Base-by-base conservation (phyloP, 179 eudicot genomes). In the Spinacia oleracea region DNA sequence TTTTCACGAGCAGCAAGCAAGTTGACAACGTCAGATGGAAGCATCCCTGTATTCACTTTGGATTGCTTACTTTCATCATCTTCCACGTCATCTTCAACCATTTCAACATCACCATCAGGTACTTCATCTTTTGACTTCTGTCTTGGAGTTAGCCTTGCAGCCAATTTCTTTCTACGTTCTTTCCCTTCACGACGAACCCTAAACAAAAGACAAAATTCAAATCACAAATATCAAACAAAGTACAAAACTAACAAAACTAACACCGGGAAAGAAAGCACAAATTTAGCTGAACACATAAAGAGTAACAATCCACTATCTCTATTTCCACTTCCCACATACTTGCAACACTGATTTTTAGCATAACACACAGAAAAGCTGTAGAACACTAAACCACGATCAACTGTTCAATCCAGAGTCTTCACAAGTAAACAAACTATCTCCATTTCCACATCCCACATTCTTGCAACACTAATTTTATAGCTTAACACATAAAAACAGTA, bases 1-100 rank as follows among this genome's bases (percentile, higher is more conserved):
- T 93, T 95, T 75, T 93, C 93, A 65, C 85, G 84, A 77, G 94
- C 91, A 35, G 92, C 98, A 84, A 93, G 91, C 75, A 87, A 66
- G 79, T 85, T 74, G 70, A 95, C 95, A 77, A 95, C 90, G 25
- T 95, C 90, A 84, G 70, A 86, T 12, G 98, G 97, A 56, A 95
- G 97, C 97, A 91, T 89, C 77, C 92, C 97, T 10, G 70, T 81
- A 79, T 74, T 87, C 31, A 69, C 72, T 32, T 74, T 81, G 67
- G 90, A 72, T 72, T 87, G 86, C 70, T 83, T 70, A 38, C 7
- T 51, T 29, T 75, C 67, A 79, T 89, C 90, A 71, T 75, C 79
- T 68, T 79, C 89, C 35, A 14, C 79, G n/a, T 75, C 87, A 76
- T 85, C 87, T 80, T 82, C 84, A n/a, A 83, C 81, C 83, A 79